Percentiles rank a stretch among this genome's conserved stretches.
phyloP scores from a whole-genome alignment of 768 basidiomycete species.

The Lactifluus echinatus region DNA sequence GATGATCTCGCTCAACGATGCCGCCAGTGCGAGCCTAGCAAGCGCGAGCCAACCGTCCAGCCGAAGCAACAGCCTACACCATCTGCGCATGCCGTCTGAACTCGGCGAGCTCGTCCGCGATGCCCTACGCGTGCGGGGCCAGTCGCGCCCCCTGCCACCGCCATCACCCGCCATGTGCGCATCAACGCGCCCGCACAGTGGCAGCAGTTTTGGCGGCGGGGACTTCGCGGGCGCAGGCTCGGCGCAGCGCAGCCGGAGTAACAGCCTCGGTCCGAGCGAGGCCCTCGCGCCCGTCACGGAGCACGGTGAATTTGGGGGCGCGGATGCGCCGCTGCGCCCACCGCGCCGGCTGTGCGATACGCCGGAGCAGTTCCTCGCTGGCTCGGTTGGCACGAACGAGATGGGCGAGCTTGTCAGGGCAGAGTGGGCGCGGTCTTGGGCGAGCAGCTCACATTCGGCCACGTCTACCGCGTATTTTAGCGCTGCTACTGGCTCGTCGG shows the following conservation, averaged over 20 bases:
- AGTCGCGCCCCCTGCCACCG: background rate
- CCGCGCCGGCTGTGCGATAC: background rate
- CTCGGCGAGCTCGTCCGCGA: conserved; percentile 17
- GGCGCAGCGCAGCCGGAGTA: conserved; percentile 12
- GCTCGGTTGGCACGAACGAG: background rate
- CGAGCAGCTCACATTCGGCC: background rate
- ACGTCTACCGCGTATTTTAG: background rate
- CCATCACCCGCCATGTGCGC: background rate
- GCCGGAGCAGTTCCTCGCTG: background rate
- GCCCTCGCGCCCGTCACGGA: conserved; percentile 18
- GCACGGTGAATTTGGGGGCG: conserved; percentile 8
- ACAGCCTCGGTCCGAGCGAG: conserved; percentile 13
- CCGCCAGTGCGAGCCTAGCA: conserved; percentile 5
- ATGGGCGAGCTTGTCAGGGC: conserved; percentile 4
- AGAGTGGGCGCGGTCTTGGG: conserved; percentile 5
- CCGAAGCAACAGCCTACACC: conserved; percentile 15
- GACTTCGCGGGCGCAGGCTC: background rate
- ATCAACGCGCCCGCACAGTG: conserved; percentile 1
- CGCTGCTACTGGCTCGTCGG: background rate
- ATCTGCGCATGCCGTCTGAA: conserved; percentile 7
- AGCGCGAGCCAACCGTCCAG: conserved; percentile 13
- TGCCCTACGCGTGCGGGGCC: conserved; percentile 3
- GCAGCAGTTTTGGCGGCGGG: background rate
- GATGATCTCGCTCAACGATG: conserved; percentile 11
- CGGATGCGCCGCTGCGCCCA: background rate